Base-by-base conservation (phyloP, 345 rosid species). In the Carallia brachiata region DNA sequence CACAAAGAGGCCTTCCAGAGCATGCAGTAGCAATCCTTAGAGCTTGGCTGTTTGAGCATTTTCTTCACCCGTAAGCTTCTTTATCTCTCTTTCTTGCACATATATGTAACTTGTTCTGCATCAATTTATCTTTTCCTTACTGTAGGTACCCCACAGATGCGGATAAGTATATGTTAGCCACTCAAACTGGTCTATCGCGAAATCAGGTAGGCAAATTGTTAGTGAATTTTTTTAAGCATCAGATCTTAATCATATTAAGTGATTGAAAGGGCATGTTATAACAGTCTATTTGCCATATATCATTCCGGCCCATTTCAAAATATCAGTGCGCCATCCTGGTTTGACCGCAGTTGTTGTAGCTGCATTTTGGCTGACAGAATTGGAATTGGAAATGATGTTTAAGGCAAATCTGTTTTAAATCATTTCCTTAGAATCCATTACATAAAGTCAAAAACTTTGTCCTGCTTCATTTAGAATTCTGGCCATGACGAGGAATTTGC, bases 11-110 rank as follows among this genome's bases (percentile, higher is more conserved):
- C 48, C 89, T 86, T 34, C 89, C 93, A 3, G 93, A 86, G 68
- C 87, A 85, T 12, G 62, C 93, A 0, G 89, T 86, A 16, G 83
- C 87, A 1, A 67, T 86, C 72, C 90, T 86, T 12, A 77, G 85
- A 70, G 86, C 87, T 52, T 88, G 93, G 90, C 72, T 88, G 52
- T 88, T 86, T 34, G 93, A 88, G 52, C 93, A 86, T 83, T 88
- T 88, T 81, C 93, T 88, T 70, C 93, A 88, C 62, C 93, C 93
- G 93, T 88, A 36, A 80, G 85, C 69, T 57, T 65, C 64, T 47
- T 34, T 36, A 6, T 68, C 50, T 28, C 70, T 5, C 7, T 19
- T 2, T 12, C 36, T 27, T 36, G 39, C 53, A 32, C 44, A 0
- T 2, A 7, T 9, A 9, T 30, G n/a, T 16, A 34, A 8, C 23